These are phyloP conservation scores for Botryotinia convoluta DNA, from an alignment of 2,329 filamentous ascomycete species.

Conservation along the genomic window DNA sequence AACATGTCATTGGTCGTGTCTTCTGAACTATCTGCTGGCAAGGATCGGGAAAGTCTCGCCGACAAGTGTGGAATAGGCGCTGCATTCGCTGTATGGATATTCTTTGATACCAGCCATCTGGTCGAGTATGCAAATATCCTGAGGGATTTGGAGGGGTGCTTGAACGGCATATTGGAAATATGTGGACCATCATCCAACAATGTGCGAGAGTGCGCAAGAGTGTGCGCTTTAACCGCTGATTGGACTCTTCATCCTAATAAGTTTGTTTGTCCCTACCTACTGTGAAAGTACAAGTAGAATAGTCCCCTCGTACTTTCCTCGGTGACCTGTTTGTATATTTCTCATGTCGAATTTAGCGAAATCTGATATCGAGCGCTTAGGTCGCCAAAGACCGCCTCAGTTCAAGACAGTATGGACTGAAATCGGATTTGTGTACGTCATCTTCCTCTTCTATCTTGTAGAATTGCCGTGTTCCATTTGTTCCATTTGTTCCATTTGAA, in stretches of 20 bases:
- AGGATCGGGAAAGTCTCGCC: constrained; percentile 5
- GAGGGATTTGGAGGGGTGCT: background rate
- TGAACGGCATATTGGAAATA: background rate
- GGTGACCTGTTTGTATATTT: background rate
- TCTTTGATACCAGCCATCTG: background rate
- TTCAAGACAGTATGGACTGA: constrained; percentile 21
- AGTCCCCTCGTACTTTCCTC: background rate
- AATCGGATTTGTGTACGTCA: constrained; percentile 20
- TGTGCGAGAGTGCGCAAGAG: background rate
- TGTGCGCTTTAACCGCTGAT: constrained; percentile 1
- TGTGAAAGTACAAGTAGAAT: constrained; percentile 14
- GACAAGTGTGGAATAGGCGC: background rate
- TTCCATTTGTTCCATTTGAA: background rate
- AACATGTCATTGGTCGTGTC: constrained; percentile 7
- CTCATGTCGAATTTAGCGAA: constrained; percentile 13
- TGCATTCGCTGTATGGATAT: background rate
- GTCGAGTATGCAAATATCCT: background rate
- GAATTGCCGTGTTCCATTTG: background rate
- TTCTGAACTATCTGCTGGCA: constrained; percentile 11
- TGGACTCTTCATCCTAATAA: background rate
- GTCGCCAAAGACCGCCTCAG: constrained; percentile 18
- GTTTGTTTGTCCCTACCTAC: background rate
- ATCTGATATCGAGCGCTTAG: constrained; percentile 18
- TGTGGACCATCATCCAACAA: background rate
- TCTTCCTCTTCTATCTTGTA: background rate